A percentile compares a stretch with the other conserved stretches of the same genome.
phyloP scores from a whole-genome alignment of 345 rosid species.

The Balakata baccata region DNA sequence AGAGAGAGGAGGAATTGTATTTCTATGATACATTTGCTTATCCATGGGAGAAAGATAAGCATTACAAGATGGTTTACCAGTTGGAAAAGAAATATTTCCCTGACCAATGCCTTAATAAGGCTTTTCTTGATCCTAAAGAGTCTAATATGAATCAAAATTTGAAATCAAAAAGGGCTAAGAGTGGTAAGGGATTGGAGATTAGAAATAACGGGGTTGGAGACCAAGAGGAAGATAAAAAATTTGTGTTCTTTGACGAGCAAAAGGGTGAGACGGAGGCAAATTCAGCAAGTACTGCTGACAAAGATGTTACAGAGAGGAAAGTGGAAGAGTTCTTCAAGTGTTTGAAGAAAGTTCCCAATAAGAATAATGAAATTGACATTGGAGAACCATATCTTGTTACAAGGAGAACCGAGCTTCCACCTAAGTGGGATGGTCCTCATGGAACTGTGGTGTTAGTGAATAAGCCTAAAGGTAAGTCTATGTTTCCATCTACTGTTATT shows the following conservation, averaged over 20 bases:
- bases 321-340: conserved; percentile 81
- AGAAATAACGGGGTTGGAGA: conserved; percentile 21
- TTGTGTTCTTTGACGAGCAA: conserved; percentile 71
- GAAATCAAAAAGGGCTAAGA: conserved; percentile 32
- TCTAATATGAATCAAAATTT: conserved; percentile 23
- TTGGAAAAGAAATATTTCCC: conserved; percentile 95
- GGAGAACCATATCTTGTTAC: conserved; percentile 73
- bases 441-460: conserved; percentile 84
- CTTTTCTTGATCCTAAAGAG: conserved; percentile 69
- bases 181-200: conserved; percentile 23
- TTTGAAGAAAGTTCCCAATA: conserved; percentile 67
- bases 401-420: conserved; percentile 73
- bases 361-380: conserved; percentile 44
- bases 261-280: conserved; percentile 26
- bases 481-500: background rate
- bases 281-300: conserved; percentile 22
- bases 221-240: conserved; percentile 36
- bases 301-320: conserved; percentile 66
- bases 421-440: conserved; percentile 77
- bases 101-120: conserved; percentile 81
- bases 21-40: conserved; percentile 78
- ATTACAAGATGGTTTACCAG: conserved; percentile 95
- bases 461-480: conserved; percentile 79
- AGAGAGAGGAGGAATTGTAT: conserved; percentile 89
- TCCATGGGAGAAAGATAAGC: conserved; percentile 96